Base-by-base conservation (phyloP, 805 yeast genomes). In the Priceomyces medius region DNA sequence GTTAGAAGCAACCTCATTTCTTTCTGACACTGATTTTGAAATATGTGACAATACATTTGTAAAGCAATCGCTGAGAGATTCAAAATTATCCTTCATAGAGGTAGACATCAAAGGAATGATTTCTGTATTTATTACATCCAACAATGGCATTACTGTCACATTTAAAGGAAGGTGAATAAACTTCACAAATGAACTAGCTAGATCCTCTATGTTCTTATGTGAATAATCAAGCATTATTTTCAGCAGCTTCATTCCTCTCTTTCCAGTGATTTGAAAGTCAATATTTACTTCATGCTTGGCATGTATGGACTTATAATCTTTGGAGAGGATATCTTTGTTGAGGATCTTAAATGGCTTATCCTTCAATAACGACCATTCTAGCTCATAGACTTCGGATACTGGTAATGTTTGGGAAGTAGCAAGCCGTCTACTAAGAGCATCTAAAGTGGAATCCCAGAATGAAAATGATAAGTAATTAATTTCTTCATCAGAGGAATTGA, bases 111-210 rank as follows among this genome's bases (percentile, higher is more conserved):
- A 53, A 1, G 88, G 89, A 12, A 88, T 61, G 3, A 91, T 65
- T 53, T 88, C 96, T 57, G 83, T 84, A 3, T 87, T 82, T 2
- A 84, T 82, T 3, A 88, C 59, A 49, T 86, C 95, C 31, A 86
- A 73, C 35, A 89, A 79, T 2, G 90, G 80, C 46, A 81, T 74
- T 2, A 88, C 87, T 0, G 91, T 78, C 3, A 85, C 71, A 33
- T 79, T 73, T 20, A 87, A 70, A 0, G 96, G 91, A 2, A 88
- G 74, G 10, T 75, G 76, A 10, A 89, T 62, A 16, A 75, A 74
- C 50, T 91, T 74, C 13, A 77, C 69, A 43, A 61, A 68, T 18
- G 61, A 53, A 8, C 50, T 53, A 2, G 44, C 35, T 12, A 46
- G 20, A 17, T 49, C 54, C 10, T 50, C 55, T 18, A 40, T 43